phyloP scores from a whole-genome alignment of 2,329 filamentous ascomycete genomes.

The Byssoonygena ceratinophila region DNA sequence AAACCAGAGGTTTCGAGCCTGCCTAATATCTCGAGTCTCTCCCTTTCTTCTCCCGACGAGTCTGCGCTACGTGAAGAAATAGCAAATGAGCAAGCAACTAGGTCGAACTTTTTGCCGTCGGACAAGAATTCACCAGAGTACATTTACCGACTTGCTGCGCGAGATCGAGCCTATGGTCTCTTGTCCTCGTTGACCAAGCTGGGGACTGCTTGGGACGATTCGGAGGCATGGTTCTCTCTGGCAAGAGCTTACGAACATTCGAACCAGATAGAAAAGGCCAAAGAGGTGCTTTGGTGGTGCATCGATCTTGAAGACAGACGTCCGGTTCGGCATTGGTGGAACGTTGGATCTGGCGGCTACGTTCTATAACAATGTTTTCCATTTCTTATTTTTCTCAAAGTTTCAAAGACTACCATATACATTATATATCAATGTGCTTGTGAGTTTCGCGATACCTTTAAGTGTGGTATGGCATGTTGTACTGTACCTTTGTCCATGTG shows the following conservation, averaged over 20 bases:
- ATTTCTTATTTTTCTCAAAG: not conserved
- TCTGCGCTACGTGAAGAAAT: not conserved
- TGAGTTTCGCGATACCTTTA: constrained; percentile 24
- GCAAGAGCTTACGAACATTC: constrained; percentile 80
- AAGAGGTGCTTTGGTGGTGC: constrained; percentile 93
- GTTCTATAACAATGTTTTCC: constrained; percentile 40
- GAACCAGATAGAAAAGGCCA: constrained; percentile 74
- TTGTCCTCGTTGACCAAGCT: constrained; percentile 74
- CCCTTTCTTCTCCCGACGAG: constrained; percentile 19
- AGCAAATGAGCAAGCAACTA: not conserved
- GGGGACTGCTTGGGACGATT: constrained; percentile 77
- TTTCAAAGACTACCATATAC: not conserved
- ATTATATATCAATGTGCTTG: constrained; percentile 9
- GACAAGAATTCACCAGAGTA: constrained; percentile 51
- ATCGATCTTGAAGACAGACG: constrained; percentile 83
- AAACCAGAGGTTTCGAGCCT: constrained; percentile 25
- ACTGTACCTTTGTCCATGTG: no score
- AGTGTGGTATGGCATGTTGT: constrained; percentile 13
- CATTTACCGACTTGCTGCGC: constrained; percentile 73
- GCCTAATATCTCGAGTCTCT: constrained; percentile 22
- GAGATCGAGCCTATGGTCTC: constrained; percentile 78
- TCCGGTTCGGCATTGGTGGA: constrained; percentile 68
- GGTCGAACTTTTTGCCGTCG: not conserved
- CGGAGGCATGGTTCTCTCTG: constrained; percentile 86
- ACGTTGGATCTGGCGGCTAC: constrained; percentile 56